Conservation (phyloP, 2,329 filamentous ascomycete species). For the Colletotrichum siamense region DNA sequence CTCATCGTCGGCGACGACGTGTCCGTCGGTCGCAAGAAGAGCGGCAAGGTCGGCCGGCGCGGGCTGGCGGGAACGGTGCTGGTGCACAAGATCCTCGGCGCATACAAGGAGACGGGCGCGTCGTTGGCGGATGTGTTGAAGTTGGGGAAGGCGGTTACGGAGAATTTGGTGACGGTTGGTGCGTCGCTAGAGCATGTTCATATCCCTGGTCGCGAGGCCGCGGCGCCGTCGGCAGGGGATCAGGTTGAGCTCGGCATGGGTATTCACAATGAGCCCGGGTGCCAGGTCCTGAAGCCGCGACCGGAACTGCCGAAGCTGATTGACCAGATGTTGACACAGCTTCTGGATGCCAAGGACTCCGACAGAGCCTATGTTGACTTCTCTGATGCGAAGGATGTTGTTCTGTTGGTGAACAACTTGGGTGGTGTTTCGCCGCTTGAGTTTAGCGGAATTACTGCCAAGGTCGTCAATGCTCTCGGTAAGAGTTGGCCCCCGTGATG, state of each 20-base stretch:
- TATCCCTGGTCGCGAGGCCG: conserved; percentile 51
- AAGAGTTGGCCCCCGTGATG: conserved; percentile 55
- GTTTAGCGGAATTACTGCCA: conserved; percentile 70
- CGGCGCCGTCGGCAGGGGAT: conserved; percentile 42
- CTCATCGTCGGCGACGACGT: conserved; percentile 65
- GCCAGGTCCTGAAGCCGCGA: conserved; percentile 50
- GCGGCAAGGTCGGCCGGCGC: conserved; percentile 70
- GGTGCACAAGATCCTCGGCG: conserved; percentile 69
- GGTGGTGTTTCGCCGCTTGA: conserved; percentile 73
- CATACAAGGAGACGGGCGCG: conserved; percentile 42
- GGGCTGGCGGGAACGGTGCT: conserved; percentile 72
- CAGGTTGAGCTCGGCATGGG: conserved; percentile 77
- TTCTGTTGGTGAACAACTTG: conserved; percentile 72
- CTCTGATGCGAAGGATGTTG: conserved; percentile 61
- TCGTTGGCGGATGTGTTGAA: conserved; percentile 47
- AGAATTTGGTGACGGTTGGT: conserved; percentile 57
- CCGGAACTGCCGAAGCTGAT: conserved; percentile 51
- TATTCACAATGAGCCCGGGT: conserved; percentile 71
- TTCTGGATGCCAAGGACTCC: conserved; percentile 65
- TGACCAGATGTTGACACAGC: conserved; percentile 68
- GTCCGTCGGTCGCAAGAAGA: conserved; percentile 64
- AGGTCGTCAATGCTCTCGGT: conserved; percentile 67
- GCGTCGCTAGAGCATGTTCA: conserved; percentile 59
- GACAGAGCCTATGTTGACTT: conserved; percentile 68
- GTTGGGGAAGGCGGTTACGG: conserved; percentile 47